Percentiles rank a stretch among this genome's conserved stretches.
Evolutionary conservation across 225 moss, liverwort and hornwort species (phyloP).

Genomic region (Polytrichum commune): DNA sequence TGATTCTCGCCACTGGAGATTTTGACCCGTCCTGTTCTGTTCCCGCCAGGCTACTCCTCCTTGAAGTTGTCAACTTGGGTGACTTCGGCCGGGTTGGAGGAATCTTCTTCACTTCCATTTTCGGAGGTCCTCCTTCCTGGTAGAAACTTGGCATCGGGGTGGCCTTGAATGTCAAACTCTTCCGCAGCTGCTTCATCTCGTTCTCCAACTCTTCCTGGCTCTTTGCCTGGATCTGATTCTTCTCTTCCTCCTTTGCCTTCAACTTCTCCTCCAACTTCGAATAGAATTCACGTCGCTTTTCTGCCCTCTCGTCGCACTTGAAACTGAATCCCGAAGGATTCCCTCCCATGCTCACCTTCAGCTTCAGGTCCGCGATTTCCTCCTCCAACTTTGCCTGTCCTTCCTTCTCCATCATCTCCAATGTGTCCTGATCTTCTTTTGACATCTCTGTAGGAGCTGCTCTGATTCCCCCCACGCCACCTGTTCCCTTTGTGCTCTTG

Average conservation of each 20-base stretch:
- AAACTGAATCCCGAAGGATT: conserved; percentile 63
- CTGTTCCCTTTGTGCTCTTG: conserved; percentile 8
- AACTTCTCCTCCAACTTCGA: conserved; percentile 52
- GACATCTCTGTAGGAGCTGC: conserved; percentile 28
- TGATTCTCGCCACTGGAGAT: conserved; percentile 35
- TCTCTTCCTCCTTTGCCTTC: conserved; percentile 51
- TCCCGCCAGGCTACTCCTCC: conserved; percentile 48
- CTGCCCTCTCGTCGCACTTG: conserved; percentile 49
- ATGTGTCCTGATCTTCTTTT: conserved; percentile 51
- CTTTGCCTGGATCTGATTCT: conserved; percentile 43
- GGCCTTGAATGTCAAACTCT: conserved; percentile 50
- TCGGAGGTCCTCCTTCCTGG: conserved; percentile 35
- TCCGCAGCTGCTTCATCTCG: conserved; percentile 55
- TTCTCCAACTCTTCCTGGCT: conserved; percentile 47
- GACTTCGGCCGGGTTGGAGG: conserved; percentile 38
- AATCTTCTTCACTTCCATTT: conserved; percentile 57
- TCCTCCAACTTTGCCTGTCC: conserved; percentile 45
- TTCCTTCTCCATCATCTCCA: conserved; percentile 36
- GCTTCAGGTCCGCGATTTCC: conserved; percentile 61
- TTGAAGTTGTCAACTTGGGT: conserved; percentile 43
- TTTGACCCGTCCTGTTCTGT: conserved; percentile 55
- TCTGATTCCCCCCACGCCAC: conserved; percentile 12
- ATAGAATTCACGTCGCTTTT: conserved; percentile 52
- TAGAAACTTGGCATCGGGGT: conserved; percentile 56
- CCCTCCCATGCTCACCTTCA: conserved; percentile 58